Evolutionary conservation across 2,329 filamentous ascomycete species (phyloP).

Genomic region (Hawksworthiomyces lignivorus): DNA sequence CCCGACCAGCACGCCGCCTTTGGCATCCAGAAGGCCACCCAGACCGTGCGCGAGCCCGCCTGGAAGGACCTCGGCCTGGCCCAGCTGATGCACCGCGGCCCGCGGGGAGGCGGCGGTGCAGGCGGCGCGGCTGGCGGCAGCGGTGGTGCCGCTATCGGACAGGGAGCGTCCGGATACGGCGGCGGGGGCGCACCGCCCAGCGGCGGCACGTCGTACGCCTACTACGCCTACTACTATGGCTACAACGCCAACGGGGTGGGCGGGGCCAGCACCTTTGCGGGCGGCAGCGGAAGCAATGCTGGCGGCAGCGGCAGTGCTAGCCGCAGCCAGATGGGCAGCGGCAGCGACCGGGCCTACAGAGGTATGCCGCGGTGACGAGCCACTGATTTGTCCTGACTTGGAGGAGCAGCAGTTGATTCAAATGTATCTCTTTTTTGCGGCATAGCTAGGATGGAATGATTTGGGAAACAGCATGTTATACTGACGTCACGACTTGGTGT

Average conservation of each 20-base stretch:
- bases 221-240: slow-evolving; percentile 17
- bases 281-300: slow-evolving; percentile 3
- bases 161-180: background rate
- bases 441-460: too few relatives aligned
- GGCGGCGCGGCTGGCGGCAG: slow-evolving; percentile 15
- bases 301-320: slow-evolving; percentile 13
- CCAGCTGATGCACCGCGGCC: slow-evolving; percentile 60
- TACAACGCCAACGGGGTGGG: slow-evolving; percentile 12
- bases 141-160: background rate
- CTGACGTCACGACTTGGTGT: background rate
- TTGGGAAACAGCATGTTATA: too few relatives aligned
- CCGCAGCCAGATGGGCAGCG: slow-evolving; percentile 8
- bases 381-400: too few relatives aligned
- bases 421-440: too few relatives aligned
- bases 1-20: slow-evolving; percentile 84
- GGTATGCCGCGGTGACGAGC: slow-evolving; percentile 7
- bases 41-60: slow-evolving; percentile 60
- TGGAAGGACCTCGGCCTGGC: slow-evolving; percentile 75
- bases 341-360: slow-evolving; percentile 14
- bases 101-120: slow-evolving; percentile 22
- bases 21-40: slow-evolving; percentile 74
- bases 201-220: slow-evolving; percentile 28
- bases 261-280: background rate
- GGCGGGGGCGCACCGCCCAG: slow-evolving; percentile 11
- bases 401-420: too few relatives aligned